Evolutionary conservation across 2,329 filamentous ascomycete species (phyloP).

Genomic region (Keithomyces neogunnii): DNA sequence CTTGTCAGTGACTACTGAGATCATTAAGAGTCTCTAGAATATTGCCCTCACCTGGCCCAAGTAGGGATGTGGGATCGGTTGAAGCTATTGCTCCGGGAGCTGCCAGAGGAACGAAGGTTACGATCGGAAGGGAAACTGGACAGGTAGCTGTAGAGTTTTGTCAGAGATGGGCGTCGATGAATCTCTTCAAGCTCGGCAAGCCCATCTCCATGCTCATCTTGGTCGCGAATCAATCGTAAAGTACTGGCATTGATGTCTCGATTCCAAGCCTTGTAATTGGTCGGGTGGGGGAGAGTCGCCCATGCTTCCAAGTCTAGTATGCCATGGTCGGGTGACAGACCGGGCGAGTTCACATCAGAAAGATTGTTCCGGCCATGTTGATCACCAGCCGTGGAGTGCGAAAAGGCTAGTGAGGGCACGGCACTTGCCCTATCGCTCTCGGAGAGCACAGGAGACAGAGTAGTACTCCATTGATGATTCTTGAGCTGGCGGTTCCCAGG

Average conservation of each 20-base stretch:
- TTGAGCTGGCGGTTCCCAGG: neutral
- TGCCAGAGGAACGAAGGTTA: constrained; percentile 43
- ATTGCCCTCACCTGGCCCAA: constrained; percentile 40
- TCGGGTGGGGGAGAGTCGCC: constrained; percentile 40
- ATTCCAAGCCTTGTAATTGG: constrained; percentile 29
- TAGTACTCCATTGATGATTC: constrained; percentile 54
- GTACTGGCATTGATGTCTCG: constrained; percentile 26
- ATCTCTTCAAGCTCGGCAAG: constrained; percentile 50
- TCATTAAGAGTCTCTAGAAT: constrained; percentile 5
- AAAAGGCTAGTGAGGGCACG: constrained; percentile 39
- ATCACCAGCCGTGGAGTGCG: constrained; percentile 33
- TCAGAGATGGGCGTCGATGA: constrained; percentile 43
- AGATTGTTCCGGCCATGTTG: constrained; percentile 34
- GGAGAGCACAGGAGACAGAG: constrained; percentile 55
- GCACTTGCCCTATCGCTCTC: constrained; percentile 49
- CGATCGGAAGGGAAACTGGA: constrained; percentile 41
- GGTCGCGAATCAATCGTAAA: constrained; percentile 41
- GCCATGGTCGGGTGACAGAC: neutral
- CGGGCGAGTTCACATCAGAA: neutral
- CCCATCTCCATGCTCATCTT: constrained; percentile 57
- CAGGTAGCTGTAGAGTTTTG: constrained; percentile 43
- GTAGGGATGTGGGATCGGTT: constrained; percentile 37
- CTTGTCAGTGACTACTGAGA: constrained; percentile 3
- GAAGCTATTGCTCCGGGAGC: constrained; percentile 39
- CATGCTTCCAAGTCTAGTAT: neutral